These are phyloP conservation scores for Malus orientalis DNA, from an alignment of 306 rosid species.

Conservation along the genomic window DNA sequence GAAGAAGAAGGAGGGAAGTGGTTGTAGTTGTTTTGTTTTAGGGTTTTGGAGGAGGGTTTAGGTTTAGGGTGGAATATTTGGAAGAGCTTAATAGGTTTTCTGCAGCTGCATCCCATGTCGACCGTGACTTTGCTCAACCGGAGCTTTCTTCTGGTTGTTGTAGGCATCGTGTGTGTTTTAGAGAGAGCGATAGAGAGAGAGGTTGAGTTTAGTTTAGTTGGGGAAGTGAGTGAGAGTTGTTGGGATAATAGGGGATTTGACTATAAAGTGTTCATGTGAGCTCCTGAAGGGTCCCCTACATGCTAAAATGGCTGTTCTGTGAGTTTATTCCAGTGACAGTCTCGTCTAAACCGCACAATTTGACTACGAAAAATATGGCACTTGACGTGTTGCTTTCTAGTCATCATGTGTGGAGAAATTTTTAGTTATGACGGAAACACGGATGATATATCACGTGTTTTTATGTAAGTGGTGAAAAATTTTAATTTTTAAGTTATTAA, in stretches of 20 bases:
- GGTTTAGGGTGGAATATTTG: slow-evolving; percentile 43
- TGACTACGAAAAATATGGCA: background rate
- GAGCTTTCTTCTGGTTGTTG: slow-evolving; percentile 34
- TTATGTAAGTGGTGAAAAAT: too few relatives aligned
- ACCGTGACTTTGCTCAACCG: slow-evolving; percentile 42
- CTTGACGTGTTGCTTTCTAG: background rate
- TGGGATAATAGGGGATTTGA: slow-evolving; percentile 1
- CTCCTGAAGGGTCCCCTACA: slow-evolving; percentile 12
- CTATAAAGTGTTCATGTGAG: slow-evolving; percentile 32
- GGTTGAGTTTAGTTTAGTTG: slow-evolving; percentile 4
- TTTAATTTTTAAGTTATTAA: too few relatives aligned
- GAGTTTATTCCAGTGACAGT: slow-evolving; percentile 12
- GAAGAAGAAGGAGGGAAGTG: background rate
- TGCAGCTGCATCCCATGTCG: slow-evolving; percentile 67
- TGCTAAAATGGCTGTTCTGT: slow-evolving; percentile 18
- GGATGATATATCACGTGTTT: too few relatives aligned
- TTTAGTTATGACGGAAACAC: too few relatives aligned
- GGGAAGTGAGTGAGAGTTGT: background rate
- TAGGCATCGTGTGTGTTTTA: slow-evolving; percentile 33
- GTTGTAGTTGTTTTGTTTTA: slow-evolving; percentile 20
- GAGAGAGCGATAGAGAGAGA: background rate
- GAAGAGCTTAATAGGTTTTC: slow-evolving; percentile 36
- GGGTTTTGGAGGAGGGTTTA: slow-evolving; percentile 24
- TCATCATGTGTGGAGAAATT: too few relatives aligned
- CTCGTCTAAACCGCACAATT: slow-evolving; percentile 23